Conservation (phyloP, 257 asterid genomes). For the Scutellaria minor region DNA sequence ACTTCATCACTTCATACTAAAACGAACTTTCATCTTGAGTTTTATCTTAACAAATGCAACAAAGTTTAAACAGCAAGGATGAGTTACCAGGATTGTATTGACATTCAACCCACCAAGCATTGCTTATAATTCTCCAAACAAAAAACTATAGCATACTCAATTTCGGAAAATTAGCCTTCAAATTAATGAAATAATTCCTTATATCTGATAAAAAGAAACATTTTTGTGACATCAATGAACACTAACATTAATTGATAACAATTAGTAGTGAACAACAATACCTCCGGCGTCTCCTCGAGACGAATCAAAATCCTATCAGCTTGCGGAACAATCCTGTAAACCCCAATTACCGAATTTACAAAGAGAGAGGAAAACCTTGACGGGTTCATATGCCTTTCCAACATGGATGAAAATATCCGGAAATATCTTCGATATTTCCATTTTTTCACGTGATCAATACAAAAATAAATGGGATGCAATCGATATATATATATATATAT, state of each 20-base stretch:
- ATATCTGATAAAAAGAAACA: background rate
- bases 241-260: background rate
- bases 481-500: no score
- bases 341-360: background rate
- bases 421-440: no score
- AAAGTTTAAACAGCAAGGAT: background rate
- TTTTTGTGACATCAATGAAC: background rate
- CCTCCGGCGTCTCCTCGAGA: constrained; percentile 31
- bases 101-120: background rate
- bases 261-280: background rate
- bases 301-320: constrained; percentile 36
- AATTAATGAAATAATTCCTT: background rate
- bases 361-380: constrained; percentile 53
- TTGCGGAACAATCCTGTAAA: constrained; percentile 24
- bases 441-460: no score
- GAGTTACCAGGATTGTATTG: background rate
- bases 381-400: constrained; percentile 69
- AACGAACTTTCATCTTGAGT: background rate
- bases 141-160: background rate
- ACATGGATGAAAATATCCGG: no score
- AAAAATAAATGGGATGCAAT: no score
- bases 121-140: constrained; percentile 14
- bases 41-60: background rate
- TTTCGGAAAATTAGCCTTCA: background rate
- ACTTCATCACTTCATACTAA: background rate